A percentile compares a stretch with the other conserved stretches of the same genome.
Conservation (phyloP, 2,329 filamentous ascomycete genomes). For the Alternaria triticina region DNA sequence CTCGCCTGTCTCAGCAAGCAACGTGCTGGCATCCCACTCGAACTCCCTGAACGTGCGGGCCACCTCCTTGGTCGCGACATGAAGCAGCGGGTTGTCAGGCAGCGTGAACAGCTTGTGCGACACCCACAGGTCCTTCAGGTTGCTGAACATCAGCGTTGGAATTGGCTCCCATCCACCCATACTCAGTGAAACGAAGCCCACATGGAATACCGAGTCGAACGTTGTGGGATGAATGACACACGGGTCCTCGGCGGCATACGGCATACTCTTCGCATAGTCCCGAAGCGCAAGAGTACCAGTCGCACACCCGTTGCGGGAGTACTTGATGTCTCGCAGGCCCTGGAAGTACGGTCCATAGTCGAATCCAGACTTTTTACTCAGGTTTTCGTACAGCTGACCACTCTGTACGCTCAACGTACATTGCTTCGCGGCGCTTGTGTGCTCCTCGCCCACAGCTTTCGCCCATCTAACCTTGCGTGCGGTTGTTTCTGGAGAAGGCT, state of each 20-base stretch:
- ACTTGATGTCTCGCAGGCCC: slow-evolving; percentile 10
- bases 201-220: slow-evolving; percentile 5
- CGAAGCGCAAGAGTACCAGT: slow-evolving; percentile 6
- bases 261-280: slow-evolving; percentile 7
- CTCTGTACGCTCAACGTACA: slow-evolving; percentile 10
- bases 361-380: slow-evolving; percentile 4
- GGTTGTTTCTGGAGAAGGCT: slow-evolving; percentile 1
- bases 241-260: slow-evolving; percentile 2
- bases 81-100: slow-evolving; percentile 2
- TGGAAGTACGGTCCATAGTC: slow-evolving; percentile 21
- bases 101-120: slow-evolving; percentile 9
- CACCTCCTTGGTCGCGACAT: slow-evolving; percentile 7
- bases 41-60: slow-evolving; percentile 11
- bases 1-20: slow-evolving; percentile 12
- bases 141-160: slow-evolving; percentile 5
- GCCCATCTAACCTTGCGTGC: slow-evolving; percentile 4
- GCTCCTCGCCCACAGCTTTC: slow-evolving; percentile 2
- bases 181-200: slow-evolving; percentile 8
- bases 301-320: slow-evolving; percentile 4
- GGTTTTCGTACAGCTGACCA: slow-evolving; percentile 11
- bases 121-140: slow-evolving; percentile 8
- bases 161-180: slow-evolving; percentile 9
- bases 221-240: slow-evolving; percentile 9
- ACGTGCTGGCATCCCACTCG: slow-evolving; percentile 12
- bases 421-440: not conserved